phyloP scores from a whole-genome alignment of 192 early-diverging fungal genomes.

The Dissophora ornata region DNA sequence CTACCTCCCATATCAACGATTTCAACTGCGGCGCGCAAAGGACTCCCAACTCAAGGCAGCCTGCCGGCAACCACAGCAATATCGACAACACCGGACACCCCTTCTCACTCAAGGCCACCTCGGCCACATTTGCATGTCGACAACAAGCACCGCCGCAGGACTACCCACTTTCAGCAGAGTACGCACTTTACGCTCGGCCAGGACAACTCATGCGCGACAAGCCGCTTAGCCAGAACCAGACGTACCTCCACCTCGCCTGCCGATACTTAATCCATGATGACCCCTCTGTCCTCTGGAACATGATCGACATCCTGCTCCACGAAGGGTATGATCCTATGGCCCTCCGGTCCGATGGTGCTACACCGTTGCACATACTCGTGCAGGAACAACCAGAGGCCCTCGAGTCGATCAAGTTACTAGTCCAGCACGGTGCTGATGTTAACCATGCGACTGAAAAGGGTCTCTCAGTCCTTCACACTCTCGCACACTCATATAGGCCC shows the following conservation, averaged over 20 bases:
- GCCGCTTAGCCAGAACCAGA: slow-evolving; percentile 38
- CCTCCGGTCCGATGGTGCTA: slow-evolving; percentile 31
- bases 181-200: slow-evolving; percentile 48
- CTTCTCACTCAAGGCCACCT: slow-evolving; percentile 20
- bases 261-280: slow-evolving; percentile 39
- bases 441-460: slow-evolving; percentile 51
- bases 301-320: slow-evolving; percentile 51
- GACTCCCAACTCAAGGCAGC: background rate
- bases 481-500: slow-evolving; percentile 57
- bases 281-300: slow-evolving; percentile 44
- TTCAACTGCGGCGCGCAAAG: background rate
- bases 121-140: slow-evolving; percentile 22
- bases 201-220: slow-evolving; percentile 49
- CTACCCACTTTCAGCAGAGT: slow-evolving; percentile 34
- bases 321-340: slow-evolving; percentile 52
- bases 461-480: slow-evolving; percentile 41
- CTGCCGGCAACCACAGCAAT: background rate
- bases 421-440: slow-evolving; percentile 68
- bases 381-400: slow-evolving; percentile 47
- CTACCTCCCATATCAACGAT: background rate
- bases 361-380: slow-evolving; percentile 44
- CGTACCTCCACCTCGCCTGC: slow-evolving; percentile 48
- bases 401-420: slow-evolving; percentile 57
- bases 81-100: slow-evolving; percentile 34
- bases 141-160: background rate